Conservation (phyloP, 2,329 filamentous ascomycete genomes). For the Pseudogymnoascus sp. region DNA sequence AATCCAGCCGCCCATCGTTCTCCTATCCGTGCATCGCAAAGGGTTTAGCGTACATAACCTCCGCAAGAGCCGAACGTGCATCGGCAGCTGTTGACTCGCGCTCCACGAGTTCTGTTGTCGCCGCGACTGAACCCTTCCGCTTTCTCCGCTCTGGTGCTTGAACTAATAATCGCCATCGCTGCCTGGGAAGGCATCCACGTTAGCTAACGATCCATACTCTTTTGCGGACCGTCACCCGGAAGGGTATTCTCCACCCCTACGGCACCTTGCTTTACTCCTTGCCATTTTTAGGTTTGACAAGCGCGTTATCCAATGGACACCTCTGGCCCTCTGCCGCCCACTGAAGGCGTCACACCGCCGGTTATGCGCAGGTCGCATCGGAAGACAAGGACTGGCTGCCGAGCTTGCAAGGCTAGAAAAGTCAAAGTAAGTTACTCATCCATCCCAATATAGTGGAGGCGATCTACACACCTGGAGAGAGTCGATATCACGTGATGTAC, state of each 20-base stretch:
- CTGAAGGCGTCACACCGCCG: background rate
- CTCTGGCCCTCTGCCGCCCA: background rate
- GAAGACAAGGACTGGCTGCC: slow-evolving; percentile 34
- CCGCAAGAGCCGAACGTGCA: background rate
- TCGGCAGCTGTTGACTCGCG: background rate
- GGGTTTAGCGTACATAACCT: background rate
- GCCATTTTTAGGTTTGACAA: background rate
- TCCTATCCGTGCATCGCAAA: background rate
- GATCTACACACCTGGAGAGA: background rate
- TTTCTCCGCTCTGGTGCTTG: background rate
- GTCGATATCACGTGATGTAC: background rate
- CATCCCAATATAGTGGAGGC: background rate
- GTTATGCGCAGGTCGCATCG: slow-evolving; percentile 21
- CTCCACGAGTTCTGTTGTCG: background rate
- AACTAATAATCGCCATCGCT: background rate
- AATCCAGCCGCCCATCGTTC: background rate
- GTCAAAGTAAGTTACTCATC: slow-evolving; percentile 29
- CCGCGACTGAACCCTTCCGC: background rate
- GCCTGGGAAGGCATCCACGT: background rate
- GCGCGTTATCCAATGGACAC: background rate
- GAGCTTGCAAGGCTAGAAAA: slow-evolving; percentile 33
- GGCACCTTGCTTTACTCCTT: background rate
- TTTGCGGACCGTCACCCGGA: background rate
- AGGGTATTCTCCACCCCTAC: background rate
- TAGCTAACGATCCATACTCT: background rate